Evolutionary conservation across 2,329 filamentous ascomycete genomes (phyloP).

Genomic region (Sarocladiaceae sp.): DNA sequence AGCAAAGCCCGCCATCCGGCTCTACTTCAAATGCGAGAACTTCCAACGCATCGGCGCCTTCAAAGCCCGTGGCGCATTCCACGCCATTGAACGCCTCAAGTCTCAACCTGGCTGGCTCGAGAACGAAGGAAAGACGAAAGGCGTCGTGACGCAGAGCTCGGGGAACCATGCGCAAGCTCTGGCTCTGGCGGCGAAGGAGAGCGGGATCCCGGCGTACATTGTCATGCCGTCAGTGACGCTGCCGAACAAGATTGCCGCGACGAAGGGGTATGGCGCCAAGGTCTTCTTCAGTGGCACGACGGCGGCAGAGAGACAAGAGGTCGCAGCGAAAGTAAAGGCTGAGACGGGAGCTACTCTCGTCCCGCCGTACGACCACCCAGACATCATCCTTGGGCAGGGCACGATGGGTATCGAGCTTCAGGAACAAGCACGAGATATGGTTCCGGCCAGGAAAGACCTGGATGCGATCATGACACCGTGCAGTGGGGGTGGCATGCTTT

Average conservation of each 20-base stretch:
- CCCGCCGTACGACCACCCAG: constrained; percentile 76
- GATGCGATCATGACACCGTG: constrained; percentile 5
- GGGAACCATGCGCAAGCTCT: constrained; percentile 85
- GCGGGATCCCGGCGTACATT: constrained; percentile 66
- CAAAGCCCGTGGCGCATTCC: constrained; percentile 76
- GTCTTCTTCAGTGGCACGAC: constrained; percentile 52
- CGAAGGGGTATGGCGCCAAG: constrained; percentile 14
- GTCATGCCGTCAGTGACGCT: constrained; percentile 76
- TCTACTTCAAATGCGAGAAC: constrained; percentile 88
- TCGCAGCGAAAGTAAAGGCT: constrained; percentile 54
- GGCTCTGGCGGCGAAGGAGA: constrained; percentile 63
- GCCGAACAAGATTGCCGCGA: constrained; percentile 42
- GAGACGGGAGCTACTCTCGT: constrained; percentile 65
- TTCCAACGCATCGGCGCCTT: constrained; percentile 77
- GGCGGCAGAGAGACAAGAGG: constrained; percentile 64
- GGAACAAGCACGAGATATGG: constrained; percentile 51
- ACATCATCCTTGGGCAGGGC: constrained; percentile 78
- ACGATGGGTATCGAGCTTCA: constrained; percentile 70
- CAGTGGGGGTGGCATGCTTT: constrained; percentile 43
- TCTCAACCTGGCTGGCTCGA: constrained; percentile 47
- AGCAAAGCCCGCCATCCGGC: constrained; percentile 52
- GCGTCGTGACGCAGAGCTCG: constrained; percentile 75
- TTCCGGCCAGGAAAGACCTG: constrained; percentile 36
- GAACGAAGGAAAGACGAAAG: constrained; percentile 45
- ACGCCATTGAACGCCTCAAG: constrained; percentile 62